These are phyloP conservation scores for Candida peoriensis DNA, from an alignment of 805 yeast species.

Conservation along the genomic window DNA sequence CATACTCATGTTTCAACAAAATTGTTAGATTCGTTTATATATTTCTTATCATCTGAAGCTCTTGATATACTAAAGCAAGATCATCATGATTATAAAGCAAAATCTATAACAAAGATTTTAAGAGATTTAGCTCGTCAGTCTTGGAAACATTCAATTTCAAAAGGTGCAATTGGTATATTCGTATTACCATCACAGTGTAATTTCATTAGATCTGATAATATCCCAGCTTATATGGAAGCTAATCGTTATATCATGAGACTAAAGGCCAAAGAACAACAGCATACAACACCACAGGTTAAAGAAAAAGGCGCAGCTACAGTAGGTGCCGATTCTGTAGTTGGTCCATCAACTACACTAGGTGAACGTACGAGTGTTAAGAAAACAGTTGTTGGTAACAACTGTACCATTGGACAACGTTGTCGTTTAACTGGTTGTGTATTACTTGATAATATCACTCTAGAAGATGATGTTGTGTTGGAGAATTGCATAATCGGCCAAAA, in stretches of 20 bases:
- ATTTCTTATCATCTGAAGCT: conserved; percentile 53
- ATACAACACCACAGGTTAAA: conserved; percentile 28
- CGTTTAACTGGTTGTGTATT: conserved; percentile 83
- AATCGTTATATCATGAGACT: conserved; percentile 71
- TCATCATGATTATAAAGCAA: conserved; percentile 24
- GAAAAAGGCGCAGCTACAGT: conserved; percentile 64
- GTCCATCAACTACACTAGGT: conserved; percentile 59
- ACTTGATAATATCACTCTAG: conserved; percentile 64
- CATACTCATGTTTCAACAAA: conserved; percentile 71
- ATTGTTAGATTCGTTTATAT: conserved; percentile 69
- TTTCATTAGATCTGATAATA: conserved; percentile 73
- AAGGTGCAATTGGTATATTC: conserved; percentile 64
- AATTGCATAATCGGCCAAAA: conserved; percentile 80
- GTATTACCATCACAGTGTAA: conserved; percentile 63
- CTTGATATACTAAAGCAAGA: conserved; percentile 42
- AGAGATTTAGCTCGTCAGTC: conserved; percentile 88
- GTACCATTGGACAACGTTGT: conserved; percentile 80
- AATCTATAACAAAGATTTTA: conserved; percentile 61
- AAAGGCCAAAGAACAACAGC: conserved; percentile 40
- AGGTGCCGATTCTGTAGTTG: conserved; percentile 84
- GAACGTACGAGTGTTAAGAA: conserved; percentile 86
- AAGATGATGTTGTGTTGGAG: conserved; percentile 71
- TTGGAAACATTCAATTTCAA: conserved; percentile 68
- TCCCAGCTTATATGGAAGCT: conserved; percentile 84
- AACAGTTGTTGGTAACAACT: conserved; percentile 70